Conservation (phyloP, 495 filamentous ascomycete species). For the Clohesyomyces aquaticus region DNA sequence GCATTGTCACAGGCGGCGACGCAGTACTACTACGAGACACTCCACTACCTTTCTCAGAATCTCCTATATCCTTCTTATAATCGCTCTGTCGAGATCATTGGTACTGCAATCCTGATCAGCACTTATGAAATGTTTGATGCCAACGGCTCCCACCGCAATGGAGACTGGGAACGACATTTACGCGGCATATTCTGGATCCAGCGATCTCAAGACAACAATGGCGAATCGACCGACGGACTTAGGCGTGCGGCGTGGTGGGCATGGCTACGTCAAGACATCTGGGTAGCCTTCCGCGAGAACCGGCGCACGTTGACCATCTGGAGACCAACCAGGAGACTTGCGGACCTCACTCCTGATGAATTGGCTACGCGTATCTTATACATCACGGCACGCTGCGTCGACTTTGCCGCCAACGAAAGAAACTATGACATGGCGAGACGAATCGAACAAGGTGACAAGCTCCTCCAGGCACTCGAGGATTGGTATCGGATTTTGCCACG, state of each 20-base stretch:
- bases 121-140: slow-evolving; percentile 45
- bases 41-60: slow-evolving; percentile 47
- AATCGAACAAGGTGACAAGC: slow-evolving; percentile 23
- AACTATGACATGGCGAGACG: slow-evolving; percentile 21
- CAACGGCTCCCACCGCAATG: slow-evolving; percentile 21
- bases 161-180: slow-evolving; percentile 48
- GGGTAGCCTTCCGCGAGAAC: slow-evolving; percentile 43
- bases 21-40: slow-evolving; percentile 50
- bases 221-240: slow-evolving; percentile 44
- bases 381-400: slow-evolving; percentile 23
- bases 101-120: slow-evolving; percentile 45
- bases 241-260: slow-evolving; percentile 50
- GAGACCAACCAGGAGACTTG: slow-evolving; percentile 33
- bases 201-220: slow-evolving; percentile 47
- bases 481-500: slow-evolving; percentile 15
- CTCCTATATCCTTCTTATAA: slow-evolving; percentile 46
- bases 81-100: slow-evolving; percentile 45
- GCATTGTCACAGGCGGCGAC: slow-evolving; percentile 13
- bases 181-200: slow-evolving; percentile 49
- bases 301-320: slow-evolving; percentile 40
- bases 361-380: slow-evolving; percentile 23
- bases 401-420: slow-evolving; percentile 30
- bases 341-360: slow-evolving; percentile 22
- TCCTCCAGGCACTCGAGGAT: slow-evolving; percentile 25
- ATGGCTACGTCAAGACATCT: slow-evolving; percentile 47